Evolutionary conservation across 2,329 filamentous ascomycete species (phyloP), one percentile per base, ranked within the genome.

Genomic region (Stagonosporopsis vannaccii): DNA sequence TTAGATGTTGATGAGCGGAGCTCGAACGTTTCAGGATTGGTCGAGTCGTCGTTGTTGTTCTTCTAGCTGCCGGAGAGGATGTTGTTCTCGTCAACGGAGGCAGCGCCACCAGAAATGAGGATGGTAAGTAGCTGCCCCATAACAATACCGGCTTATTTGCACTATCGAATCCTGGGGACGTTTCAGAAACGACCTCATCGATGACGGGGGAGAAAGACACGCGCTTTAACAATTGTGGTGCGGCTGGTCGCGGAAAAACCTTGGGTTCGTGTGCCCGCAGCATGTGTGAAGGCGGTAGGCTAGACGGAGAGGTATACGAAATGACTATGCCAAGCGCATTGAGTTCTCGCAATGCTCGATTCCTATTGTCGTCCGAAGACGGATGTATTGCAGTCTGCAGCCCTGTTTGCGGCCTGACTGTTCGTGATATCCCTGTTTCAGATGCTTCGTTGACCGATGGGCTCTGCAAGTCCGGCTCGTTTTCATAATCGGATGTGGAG

Each of bases 261-360:
- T 15, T 6, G 7, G 4, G 17, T 6, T 8, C 25, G 22, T 15
- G 15, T 13, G 28, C 2, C 2, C 11, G 19, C 1, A 4, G 15
- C 9, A 13, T 8, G 4, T 9, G 8, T 13, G 20, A 23, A 12
- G 28, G 12, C 20, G 52, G 41, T 5, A 40, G 40, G n/a, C 26
- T 56, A 6, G 41, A 30, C 6, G 52, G 40, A 35, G 52, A 35
- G 2, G 40, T 50, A 5, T 13, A 37, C 4, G 46, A 40, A 15
- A 56, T 41, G n/a, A 46, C 26, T n/a, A 56, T 56, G 0, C 52
- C 52, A n/a, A 56, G 46, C 9, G 52, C 52, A 17, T 50, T 56
- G 8, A 46, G 33, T 22, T 46, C 46, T 3, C 42, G 35, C 2
- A 20, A 30, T 2, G 45, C 39, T 3, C 33, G 45, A 33, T 33